A percentile compares a stretch with the other conserved stretches of the same genome.
phyloP scores from a whole-genome alignment of 768 basidiomycete genomes.

The Kwoniella sp. region DNA sequence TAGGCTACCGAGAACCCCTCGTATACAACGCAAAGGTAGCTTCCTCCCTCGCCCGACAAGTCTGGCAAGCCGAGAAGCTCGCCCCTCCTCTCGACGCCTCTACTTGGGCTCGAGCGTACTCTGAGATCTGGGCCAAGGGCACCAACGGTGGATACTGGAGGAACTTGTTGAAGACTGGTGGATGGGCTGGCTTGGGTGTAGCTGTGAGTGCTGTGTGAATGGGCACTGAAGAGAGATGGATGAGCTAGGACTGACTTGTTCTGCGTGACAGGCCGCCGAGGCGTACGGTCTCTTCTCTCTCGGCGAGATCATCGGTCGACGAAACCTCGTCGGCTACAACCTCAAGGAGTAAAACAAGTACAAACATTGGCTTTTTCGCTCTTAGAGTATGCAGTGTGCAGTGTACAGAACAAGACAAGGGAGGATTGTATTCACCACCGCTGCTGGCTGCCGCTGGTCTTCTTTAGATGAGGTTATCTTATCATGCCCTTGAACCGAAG shows the following conservation, averaged over 20 bases:
- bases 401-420: background rate
- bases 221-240: background rate
- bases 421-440: conserved; percentile 2
- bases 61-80: conserved; percentile 56
- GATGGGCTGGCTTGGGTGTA: conserved; percentile 54
- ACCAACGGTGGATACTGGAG: conserved; percentile 43
- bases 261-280: conserved; percentile 47
- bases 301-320: conserved; percentile 56
- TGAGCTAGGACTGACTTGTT: background rate
- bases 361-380: too few species aligned
- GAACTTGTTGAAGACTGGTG: conserved; percentile 47
- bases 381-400: background rate
- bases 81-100: conserved; percentile 51
- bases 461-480: too few species aligned
- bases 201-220: conserved; percentile 42
- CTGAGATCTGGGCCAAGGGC: conserved; percentile 47
- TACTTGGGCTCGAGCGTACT: conserved; percentile 51
- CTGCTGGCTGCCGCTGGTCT: too few species aligned
- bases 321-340: conserved; percentile 56
- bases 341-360: conserved; percentile 46
- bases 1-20: conserved; percentile 49
- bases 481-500: too few species aligned
- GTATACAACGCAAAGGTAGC: conserved; percentile 55
- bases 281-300: conserved; percentile 57
- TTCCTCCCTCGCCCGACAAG: conserved; percentile 52